Conservation (phyloP, 257 asterid species). For the Petunia secreta region DNA sequence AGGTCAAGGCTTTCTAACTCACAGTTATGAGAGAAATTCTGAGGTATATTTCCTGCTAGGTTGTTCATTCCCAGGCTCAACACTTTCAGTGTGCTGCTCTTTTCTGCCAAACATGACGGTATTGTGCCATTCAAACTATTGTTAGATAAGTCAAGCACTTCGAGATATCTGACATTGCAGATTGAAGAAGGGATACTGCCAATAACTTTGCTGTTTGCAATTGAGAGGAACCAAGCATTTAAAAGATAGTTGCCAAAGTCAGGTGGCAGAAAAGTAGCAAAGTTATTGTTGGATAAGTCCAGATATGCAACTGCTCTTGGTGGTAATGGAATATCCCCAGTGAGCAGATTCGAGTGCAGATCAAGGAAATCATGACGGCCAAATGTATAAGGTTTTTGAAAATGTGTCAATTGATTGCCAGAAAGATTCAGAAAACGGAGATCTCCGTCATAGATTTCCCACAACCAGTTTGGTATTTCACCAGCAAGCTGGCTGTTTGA, state of each 20-base stretch:
- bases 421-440: constrained; percentile 25
- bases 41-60: constrained; percentile 48
- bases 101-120: constrained; percentile 49
- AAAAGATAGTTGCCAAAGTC: constrained; percentile 32
- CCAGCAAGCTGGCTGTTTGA: constrained; percentile 35
- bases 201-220: constrained; percentile 45
- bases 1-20: constrained; percentile 50
- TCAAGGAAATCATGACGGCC: not conserved
- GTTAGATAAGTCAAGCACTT: constrained; percentile 56
- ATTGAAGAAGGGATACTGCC: constrained; percentile 61
- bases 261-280: constrained; percentile 31
- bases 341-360: constrained; percentile 22
- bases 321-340: constrained; percentile 22
- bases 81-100: constrained; percentile 28
- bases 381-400: constrained; percentile 13
- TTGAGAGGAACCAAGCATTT: constrained; percentile 39
- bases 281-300: constrained; percentile 40
- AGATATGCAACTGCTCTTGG: constrained; percentile 30
- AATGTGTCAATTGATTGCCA: not conserved
- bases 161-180: constrained; percentile 49
- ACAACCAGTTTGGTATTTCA: constrained; percentile 22
- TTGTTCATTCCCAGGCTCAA: constrained; percentile 53
- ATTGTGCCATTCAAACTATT: constrained; percentile 48
- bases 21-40: constrained; percentile 38
- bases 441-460: not conserved